Base-by-base conservation (phyloP, 148 eudicot species). In the Cornus controversa region DNA sequence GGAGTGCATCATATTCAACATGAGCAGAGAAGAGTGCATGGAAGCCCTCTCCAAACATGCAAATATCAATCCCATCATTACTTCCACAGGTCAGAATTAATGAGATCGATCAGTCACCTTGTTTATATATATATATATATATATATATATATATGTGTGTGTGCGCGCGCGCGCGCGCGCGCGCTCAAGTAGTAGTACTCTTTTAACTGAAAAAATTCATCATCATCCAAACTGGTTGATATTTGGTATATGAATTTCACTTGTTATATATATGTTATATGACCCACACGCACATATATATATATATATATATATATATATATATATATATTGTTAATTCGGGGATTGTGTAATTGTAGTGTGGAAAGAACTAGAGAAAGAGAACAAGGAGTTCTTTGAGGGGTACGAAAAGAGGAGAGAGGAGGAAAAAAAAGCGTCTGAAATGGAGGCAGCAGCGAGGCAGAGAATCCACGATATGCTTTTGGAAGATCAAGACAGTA, bases 11-110 rank as follows among this genome's bases (percentile, higher is more conserved):
- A 14, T 88, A 8, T 86, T 86, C 75, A 82, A 86, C 50, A 86
- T 88, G 93, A 85, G 88, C 79, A 88, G 71, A 79, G 87, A 88
- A 75, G 91, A 90, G 71, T 90, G 90, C 81, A 79, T 88, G 86
- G 91, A 90, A 75, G 90, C 93, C 66, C 87, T 90, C 26, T 83
- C 85, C 34, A 88, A 85, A 34, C 93, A 90, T 80, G 93, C 93
- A 69, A 82, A 86, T 37, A 85, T 90, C 77, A 68, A 78, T 26
- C 91, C 91, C 0, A 77, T 83, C 71, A 83, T 90, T 67, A 88
- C 93, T 60, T 84, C 91, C 74, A 90, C 93, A 54, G 91, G 93
- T 90, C 15, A 69, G 62, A 42, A 7, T n/a, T 31, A 31, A 5
- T 31, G 34, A 31, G n/a, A n/a, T n/a, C n/a, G n/a, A n/a, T n/a